Evolutionary conservation across 2,329 filamentous ascomycete species (phyloP), one percentile per base, ranked within the genome.

Genomic region (Emergomyces orientalis): DNA sequence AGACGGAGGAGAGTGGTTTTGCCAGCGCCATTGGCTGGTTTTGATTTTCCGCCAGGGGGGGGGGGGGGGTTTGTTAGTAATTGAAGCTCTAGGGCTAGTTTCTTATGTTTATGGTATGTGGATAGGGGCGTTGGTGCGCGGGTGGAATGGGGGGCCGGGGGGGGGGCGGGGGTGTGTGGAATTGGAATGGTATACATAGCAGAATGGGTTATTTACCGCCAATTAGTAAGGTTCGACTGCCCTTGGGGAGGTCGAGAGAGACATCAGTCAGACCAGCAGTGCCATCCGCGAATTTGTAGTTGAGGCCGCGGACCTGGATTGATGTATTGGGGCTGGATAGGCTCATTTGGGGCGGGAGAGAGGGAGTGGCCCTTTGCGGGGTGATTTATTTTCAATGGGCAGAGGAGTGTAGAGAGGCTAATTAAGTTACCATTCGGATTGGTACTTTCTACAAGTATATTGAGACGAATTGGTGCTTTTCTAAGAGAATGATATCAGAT

Each of bases 1-100:
- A 99, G 88, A 64, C 92, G 92, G 56, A 99, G 87, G 63, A 99
- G 87, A 0, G 94, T 99, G 9, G 94, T 97, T 79, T 99, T 99
- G 68, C 94, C 94, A 25, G 94, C 93, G 66, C 94, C 94, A 76
- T 99, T 99, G 74, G 94, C 85, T 86, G 68, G 67, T 67, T 45
- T 25, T 8, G 19, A 19, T 6, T 45, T 8, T 45, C 39, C 39
- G 39, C 13, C 8, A 17, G 9, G 11, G 39, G 6, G 39, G 39
- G 39, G 60, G 6, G 39, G 39, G 39, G 60, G 43, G 32, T 58
- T 19, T 37, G 52, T 59, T 62, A 57, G 57, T 54, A 34, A 39
- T n/a, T 34, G 45, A 37, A n/a, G 57, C 9, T 19, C n/a, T 39
- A 32, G 14, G 30, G 41, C 19, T 37, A 37, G 39, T 43, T 43